phyloP scores from a whole-genome alignment of 164 flowering plant genomes.

The Sedum album region DNA sequence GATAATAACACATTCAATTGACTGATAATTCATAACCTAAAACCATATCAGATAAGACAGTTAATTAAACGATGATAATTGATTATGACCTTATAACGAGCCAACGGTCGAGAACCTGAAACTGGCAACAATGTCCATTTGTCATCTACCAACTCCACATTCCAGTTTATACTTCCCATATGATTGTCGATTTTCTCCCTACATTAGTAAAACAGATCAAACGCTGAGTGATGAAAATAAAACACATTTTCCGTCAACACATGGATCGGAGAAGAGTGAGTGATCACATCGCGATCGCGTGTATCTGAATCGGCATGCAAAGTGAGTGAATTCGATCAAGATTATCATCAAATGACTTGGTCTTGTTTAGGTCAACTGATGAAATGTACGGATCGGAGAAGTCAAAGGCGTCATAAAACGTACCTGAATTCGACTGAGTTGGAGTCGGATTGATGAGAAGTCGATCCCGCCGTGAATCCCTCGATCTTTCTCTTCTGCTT shows the following conservation, averaged over 20 bases:
- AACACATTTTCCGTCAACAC: too few species aligned
- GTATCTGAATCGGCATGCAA: not conserved
- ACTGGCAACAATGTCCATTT: not conserved
- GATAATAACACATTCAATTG: not conserved
- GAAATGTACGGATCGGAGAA: not conserved
- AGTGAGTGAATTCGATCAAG: not conserved
- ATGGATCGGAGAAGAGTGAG: too few species aligned
- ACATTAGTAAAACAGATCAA: not conserved
- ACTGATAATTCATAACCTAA: too few species aligned
- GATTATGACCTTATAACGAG: not conserved
- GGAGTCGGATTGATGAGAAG: not conserved
- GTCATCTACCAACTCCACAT: not conserved
- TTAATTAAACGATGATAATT: not conserved
- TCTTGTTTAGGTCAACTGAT: not conserved
- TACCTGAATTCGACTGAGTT: not conserved
- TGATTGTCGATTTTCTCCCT: not conserved
- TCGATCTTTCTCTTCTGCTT: not conserved
- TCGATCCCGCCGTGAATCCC: not conserved
- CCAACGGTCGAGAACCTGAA: conserved; percentile 4
- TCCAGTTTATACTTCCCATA: not conserved
- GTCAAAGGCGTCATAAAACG: not conserved
- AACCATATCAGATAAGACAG: too few species aligned
- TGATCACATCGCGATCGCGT: not conserved
- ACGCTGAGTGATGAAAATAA: not conserved
- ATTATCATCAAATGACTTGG: not conserved